Base-by-base conservation (phyloP, 2,329 filamentous ascomycete genomes). In the Pezicula neosporulosa region DNA sequence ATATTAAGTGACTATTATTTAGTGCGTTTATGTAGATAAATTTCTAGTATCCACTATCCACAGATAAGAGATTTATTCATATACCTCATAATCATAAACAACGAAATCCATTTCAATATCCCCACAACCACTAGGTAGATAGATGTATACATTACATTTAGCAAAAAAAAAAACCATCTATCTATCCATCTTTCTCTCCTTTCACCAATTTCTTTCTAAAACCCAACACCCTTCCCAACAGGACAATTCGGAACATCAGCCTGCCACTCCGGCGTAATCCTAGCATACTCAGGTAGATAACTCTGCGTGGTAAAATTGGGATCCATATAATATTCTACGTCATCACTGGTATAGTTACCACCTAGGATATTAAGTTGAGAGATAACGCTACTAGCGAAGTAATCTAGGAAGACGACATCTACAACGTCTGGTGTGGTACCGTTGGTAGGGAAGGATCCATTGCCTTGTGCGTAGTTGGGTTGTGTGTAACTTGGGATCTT, bases 371-470 rank as follows among this genome's bases (percentile, higher is more conserved):
- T 83, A 53, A 96, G 73, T 2, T 90, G 90, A 8, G 86, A 72
- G 18, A 95, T 70, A 44, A 97, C 75, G 77, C 86, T 93, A 12
- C 83, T 83, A 68, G 93, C 81, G 43, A 97, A 85, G 66, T 96
- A 97, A 66, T 95, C 90, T 50, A 95, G 82, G 66, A 94, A 97
- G 13, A 97, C 83, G 6, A 97, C 70, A 66, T 97, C 92, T 1
- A 97, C 90, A 1, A 71, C 84, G 45, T 86, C 81, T 0, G 90
- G 89, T 18, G 53, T 52, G 18, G 79, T 73, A 4, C 66, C 66
- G 18, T 70, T 60, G 0, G 64, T 56, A 2, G 84, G 77, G 61
- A 94, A 88, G 1, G 70, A 76, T 58, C 86, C 79, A 56, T 82
- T 73, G 0, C 87, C 75, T 65, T 91, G 86, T 50, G 97, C 81